Percentiles rank a stretch among this genome's conserved stretches.
phyloP scores from a whole-genome alignment of 2,329 filamentous ascomycete genomes.

The Thermothelomyces thermophilus region DNA sequence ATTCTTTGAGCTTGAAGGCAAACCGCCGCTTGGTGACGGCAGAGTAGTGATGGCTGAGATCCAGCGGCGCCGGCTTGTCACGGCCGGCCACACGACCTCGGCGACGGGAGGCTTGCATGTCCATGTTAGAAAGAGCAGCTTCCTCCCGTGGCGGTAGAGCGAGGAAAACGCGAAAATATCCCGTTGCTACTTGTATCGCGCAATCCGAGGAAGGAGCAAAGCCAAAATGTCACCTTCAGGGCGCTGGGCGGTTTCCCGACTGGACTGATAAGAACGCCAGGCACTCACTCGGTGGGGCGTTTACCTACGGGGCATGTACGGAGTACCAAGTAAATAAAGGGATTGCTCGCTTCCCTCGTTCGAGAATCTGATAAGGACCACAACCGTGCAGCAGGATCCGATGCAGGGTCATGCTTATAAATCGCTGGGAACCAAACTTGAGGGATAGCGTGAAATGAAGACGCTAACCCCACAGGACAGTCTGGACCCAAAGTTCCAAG shows the following conservation, averaged over 20 bases:
- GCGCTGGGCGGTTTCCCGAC: not conserved
- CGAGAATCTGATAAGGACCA: too few species aligned
- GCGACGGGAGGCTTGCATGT: not conserved
- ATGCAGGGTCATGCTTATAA: conserved; percentile 5
- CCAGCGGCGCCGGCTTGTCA: conserved; percentile 48
- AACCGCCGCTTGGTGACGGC: conserved; percentile 57
- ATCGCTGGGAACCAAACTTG: not conserved
- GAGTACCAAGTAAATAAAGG: too few species aligned
- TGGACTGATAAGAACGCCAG: not conserved
- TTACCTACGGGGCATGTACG: too few species aligned
- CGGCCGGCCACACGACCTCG: not conserved
- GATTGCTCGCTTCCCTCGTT: too few species aligned
- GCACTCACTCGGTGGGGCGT: not conserved
- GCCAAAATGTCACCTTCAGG: too few species aligned
- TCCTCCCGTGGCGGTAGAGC: not conserved
- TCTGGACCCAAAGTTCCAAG: not conserved
- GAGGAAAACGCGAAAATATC: not conserved
- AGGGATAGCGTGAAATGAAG: not conserved
- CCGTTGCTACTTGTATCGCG: not conserved
- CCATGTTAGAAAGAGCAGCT: not conserved
- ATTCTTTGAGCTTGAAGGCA: conserved; percentile 65
- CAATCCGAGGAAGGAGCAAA: not conserved
- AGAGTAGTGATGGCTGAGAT: conserved; percentile 76
- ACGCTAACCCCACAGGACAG: conserved; percentile 6
- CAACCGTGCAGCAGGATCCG: too few species aligned